These are phyloP conservation scores for Teratosphaeria viscida DNA, from an alignment of 2,329 filamentous ascomycete genomes.

Conservation along the genomic window DNA sequence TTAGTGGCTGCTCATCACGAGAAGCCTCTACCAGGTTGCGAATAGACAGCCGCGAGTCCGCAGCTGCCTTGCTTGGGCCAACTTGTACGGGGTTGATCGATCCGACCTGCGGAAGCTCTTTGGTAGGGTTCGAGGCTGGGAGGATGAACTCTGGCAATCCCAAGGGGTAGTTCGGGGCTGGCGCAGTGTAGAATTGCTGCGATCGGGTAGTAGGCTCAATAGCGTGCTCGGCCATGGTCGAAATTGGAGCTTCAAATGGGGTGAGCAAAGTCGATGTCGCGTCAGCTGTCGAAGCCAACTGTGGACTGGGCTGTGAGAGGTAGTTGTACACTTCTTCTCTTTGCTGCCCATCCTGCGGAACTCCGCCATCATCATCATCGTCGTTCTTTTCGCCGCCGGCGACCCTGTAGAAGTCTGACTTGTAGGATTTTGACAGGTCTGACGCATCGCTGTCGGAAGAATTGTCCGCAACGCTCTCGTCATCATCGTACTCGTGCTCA, in stretches of 20 bases:
- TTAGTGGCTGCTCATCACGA: neutral
- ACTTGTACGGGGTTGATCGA: neutral
- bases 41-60: conserved; percentile 2
- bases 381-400: conserved; percentile 4
- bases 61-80: neutral
- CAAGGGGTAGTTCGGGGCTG: neutral
- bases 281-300: neutral
- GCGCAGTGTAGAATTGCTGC: neutral
- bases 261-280: neutral
- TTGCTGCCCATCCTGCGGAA: neutral
- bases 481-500: conserved; percentile 4
- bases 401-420: neutral
- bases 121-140: neutral
- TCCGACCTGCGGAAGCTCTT: neutral
- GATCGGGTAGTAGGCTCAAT: neutral
- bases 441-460: conserved; percentile 2
- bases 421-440: neutral
- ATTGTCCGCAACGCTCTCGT: conserved; percentile 7
- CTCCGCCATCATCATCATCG: neutral
- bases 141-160: too few species aligned
- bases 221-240: neutral
- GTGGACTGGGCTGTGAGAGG: neutral
- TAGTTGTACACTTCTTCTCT: neutral
- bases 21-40: conserved; percentile 1
- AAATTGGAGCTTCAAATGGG: neutral